phyloP scores from a whole-genome alignment of 148 eudicot genomes.

The Vaccinium macrocarpon region DNA sequence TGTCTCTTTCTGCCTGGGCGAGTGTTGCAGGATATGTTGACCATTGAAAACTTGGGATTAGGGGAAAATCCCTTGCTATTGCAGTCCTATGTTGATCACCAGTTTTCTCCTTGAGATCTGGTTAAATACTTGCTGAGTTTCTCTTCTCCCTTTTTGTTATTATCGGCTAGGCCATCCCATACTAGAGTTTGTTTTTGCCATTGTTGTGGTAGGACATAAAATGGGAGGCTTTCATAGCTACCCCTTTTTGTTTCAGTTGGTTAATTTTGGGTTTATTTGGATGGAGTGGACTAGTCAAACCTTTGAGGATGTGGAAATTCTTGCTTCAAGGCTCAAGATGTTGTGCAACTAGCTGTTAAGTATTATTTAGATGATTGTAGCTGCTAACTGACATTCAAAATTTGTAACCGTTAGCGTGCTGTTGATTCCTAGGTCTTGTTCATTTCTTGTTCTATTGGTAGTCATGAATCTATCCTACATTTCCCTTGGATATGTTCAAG shows the following conservation, averaged over 20 bases:
- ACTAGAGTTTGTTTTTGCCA: background rate
- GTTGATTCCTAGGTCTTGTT: background rate
- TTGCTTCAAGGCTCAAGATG: background rate
- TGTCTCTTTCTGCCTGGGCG: background rate
- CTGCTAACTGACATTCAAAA: background rate
- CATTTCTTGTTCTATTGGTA: background rate
- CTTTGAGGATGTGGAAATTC: constrained; percentile 1
- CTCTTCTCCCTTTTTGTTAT: no score
- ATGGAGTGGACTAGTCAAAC: background rate
- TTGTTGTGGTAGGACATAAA: background rate
- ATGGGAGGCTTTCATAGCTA: background rate
- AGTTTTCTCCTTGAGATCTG: background rate
- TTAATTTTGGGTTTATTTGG: background rate
- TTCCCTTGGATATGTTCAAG: background rate
- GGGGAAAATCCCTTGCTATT: background rate
- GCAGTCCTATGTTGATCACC: background rate
- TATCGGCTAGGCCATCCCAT: background rate
- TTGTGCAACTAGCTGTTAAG: background rate
- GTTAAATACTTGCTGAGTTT: background rate
- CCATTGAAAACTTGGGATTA: background rate
- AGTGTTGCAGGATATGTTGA: background rate
- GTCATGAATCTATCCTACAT: background rate
- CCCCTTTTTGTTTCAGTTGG: background rate
- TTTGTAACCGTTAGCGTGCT: background rate
- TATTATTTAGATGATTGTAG: background rate